Conservation (phyloP, 2,329 filamentous ascomycete species). For the Monosporascus sp. region DNA sequence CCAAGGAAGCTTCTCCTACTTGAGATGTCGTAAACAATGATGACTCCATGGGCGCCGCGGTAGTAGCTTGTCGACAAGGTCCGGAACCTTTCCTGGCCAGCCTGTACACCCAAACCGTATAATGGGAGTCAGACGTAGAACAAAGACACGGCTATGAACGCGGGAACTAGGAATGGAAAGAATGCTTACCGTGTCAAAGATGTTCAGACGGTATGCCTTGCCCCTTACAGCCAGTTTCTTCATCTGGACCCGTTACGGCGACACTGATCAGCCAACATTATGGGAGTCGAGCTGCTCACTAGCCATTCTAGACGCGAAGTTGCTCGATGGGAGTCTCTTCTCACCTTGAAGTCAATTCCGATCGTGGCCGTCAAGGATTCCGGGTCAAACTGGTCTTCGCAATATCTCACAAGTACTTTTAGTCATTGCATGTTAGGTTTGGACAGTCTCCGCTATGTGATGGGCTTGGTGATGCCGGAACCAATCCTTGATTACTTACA, state of each 20-base stretch:
- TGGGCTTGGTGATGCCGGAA: neutral
- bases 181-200: slow-evolving; percentile 44
- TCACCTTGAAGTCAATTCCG: slow-evolving; percentile 51
- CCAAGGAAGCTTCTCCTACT: slow-evolving; percentile 43
- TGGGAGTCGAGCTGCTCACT: no score
- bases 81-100: slow-evolving; percentile 43
- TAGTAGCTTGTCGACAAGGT: slow-evolving; percentile 46
- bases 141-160: no score
- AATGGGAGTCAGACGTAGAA: no score
- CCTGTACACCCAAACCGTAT: slow-evolving; percentile 18
- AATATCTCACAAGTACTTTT: slow-evolving; percentile 48
- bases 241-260: slow-evolving; percentile 27
- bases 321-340: slow-evolving; percentile 3
- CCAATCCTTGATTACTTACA: slow-evolving; percentile 30
- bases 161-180: neutral
- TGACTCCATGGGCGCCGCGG: slow-evolving; percentile 43
- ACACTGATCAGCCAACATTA: neutral
- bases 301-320: no score
- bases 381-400: slow-evolving; percentile 51
- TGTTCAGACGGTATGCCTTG: slow-evolving; percentile 45
- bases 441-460: neutral
- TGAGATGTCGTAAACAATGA: slow-evolving; percentile 45
- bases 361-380: slow-evolving; percentile 50
- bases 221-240: slow-evolving; percentile 48
- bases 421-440: neutral